Evolutionary conservation across 768 basidiomycete species (phyloP), one percentile per base, ranked within the genome.

Genomic region (Leccinum rimulosum): DNA sequence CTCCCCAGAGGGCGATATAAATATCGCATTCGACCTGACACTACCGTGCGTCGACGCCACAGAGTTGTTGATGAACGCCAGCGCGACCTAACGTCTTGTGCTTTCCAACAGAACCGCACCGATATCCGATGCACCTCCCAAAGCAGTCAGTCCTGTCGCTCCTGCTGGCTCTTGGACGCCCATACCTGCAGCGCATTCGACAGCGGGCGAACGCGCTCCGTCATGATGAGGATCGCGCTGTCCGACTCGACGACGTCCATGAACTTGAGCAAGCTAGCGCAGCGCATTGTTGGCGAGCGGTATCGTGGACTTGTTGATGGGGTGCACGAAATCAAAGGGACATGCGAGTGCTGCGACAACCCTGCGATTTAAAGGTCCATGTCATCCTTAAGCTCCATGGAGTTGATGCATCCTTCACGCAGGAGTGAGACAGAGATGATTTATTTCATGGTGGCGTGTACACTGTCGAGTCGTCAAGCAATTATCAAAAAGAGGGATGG

Each of bases 121-220:
- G 93, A 89, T 53, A 97, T 84, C 47, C 93, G 83, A 75, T 95
- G 92, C 43, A 98, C 74, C 6, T 96, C 95, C 95, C 95, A 99
- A 5, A 97, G 70, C 22, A 96, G 73, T 90, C 93, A 97, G 65
- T 96, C 93, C 63, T 94, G 90, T 62, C 77, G 81, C 66, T 84
- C 87, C 70, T 82, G 83, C n/a, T 76, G 74, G 51, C 77, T 79
- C 61, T 87, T 87, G 45, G 79, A 78, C 3, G 82, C 76, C 82
- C 88, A 89, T 10, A 84, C 77, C 43, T 83, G 75, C 52, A 97
- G 70, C 1, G 84, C 82, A 8, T 75, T 70, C 14, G 82, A 78
- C 19, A 98, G 76, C 5, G 96, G 93, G 33, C 84, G 80, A 12
- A 98, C 88, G 4, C 93, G 88, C 74, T 99, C 97, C 1, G 97